These are phyloP conservation scores for Phylloboletellus chloephorus DNA, from an alignment of 1,284 basidiomycete genomes.

Conservation along the genomic window DNA sequence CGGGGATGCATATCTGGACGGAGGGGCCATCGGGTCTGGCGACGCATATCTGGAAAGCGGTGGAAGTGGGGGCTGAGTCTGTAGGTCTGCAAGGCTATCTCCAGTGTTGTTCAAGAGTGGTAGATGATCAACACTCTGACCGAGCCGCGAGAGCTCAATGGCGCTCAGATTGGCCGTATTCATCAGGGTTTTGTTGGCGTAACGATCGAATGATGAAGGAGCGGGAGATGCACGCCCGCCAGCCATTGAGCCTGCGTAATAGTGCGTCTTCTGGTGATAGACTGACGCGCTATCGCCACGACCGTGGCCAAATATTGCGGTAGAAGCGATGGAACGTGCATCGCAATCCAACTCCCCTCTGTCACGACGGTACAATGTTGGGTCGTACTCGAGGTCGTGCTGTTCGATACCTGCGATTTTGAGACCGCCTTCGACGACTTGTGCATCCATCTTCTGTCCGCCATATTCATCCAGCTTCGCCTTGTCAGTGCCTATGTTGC, in stretches of 20 bases:
- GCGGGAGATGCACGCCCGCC: constrained; percentile 42
- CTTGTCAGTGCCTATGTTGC: constrained; percentile 59
- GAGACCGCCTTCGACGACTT: constrained; percentile 67
- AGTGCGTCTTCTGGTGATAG: constrained; percentile 40
- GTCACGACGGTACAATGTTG: constrained; percentile 65
- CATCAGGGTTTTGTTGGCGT: constrained; percentile 42
- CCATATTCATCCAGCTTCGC: constrained; percentile 69
- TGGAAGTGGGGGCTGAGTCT: constrained; percentile 18
- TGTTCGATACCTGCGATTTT: constrained; percentile 74
- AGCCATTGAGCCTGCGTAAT: constrained; percentile 35
- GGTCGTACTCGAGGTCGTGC: constrained; percentile 74
- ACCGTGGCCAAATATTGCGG: constrained; percentile 44
- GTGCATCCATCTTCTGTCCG: constrained; percentile 66
- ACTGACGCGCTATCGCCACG: constrained; percentile 34
- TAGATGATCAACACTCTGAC: constrained; percentile 45
- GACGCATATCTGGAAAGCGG: constrained; percentile 22
- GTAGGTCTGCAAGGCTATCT: constrained; percentile 28
- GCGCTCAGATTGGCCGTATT: constrained; percentile 33
- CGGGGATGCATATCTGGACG: constrained; percentile 29
- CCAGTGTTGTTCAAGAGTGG: constrained; percentile 45
- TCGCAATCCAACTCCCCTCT: constrained; percentile 81
- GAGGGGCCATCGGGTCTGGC: constrained; percentile 22
- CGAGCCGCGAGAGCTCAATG: constrained; percentile 55
- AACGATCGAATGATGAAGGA: constrained; percentile 48
- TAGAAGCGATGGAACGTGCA: constrained; percentile 60